Base-by-base conservation (phyloP, 768 basidiomycete species). In the Kwoniella mangroviensis region DNA sequence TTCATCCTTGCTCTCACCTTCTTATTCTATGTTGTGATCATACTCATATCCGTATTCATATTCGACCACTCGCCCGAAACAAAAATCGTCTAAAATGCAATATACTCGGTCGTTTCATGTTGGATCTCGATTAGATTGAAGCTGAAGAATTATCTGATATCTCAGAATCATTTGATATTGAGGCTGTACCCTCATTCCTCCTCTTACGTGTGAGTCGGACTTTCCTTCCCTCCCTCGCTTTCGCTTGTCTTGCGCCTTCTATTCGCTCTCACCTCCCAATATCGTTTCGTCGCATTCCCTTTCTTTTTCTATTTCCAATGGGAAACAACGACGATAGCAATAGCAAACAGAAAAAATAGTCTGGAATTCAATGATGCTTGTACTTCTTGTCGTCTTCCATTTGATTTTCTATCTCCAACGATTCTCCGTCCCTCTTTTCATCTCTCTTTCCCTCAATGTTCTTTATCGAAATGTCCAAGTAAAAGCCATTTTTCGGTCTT, bases 151-250 rank as follows among this genome's bases (percentile, higher is more conserved):
- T 81, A 24, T 91, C 92, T 1, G 89, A 92, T 58, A 94, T 99
- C 67, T 86, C 93, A 4, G 94, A 97, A 76, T 92, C 92, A 12
- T 98, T 98, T 78, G 90, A 93, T 7, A 88, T 99, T 69, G 90
- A 94, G 75, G 88, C 91, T 21, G 97, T 98, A 12, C 97, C 97
- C 0, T 84, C 89, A 0, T 90, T 94, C 77, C 81, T 98, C 59
- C 83, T 99, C 64, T 88, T 99, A 21, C 86, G 89, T 72, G 96
- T 95, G 71, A 70, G 85, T 80, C 34, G 57, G 34, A 26, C 45
- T 45, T 13, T 49, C 34, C 13, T 68, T 42, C n/a, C 68, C 49
- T 52, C 34, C 17, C 62, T 58, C 42, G 21, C 15, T 60, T 21
- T 54, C 43, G 53, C 19, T 40, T 63, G 42, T 57, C n/a, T 4